Percentiles rank a stretch among this genome's conserved stretches.
phyloP scores from a whole-genome alignment of 2,329 filamentous ascomycete species.

The Paraconiothyrium brasiliense region DNA sequence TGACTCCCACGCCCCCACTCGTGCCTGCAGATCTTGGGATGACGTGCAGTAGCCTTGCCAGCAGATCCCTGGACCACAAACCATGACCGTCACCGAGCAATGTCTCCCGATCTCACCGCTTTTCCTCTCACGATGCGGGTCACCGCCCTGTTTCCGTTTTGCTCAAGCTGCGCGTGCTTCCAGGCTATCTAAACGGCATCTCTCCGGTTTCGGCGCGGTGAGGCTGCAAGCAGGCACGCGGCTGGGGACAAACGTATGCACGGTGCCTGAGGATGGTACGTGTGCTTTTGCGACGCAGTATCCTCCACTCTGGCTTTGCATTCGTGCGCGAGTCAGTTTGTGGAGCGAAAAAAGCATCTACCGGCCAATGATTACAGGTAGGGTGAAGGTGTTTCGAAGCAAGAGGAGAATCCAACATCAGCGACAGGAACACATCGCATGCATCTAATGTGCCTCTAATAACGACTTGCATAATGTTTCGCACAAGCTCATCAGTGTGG shows the following conservation, averaged over 20 bases:
- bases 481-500: neutral
- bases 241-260: neutral
- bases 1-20: neutral
- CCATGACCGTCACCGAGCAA: no score
- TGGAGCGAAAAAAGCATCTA: neutral
- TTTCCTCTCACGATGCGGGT: neutral
- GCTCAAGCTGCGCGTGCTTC: neutral
- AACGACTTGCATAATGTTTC: neutral
- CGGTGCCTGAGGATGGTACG: neutral
- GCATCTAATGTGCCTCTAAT: neutral
- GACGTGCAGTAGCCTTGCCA: conserved; percentile 3
- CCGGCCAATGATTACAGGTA: neutral
- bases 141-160: neutral
- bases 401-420: neutral
- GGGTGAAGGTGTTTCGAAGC: neutral
- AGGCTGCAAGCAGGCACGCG: conserved; percentile 2
- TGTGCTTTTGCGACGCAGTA: neutral
- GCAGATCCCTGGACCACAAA: neutral
- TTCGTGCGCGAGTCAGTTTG: neutral
- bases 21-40: neutral
- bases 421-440: neutral
- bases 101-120: neutral
- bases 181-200: neutral
- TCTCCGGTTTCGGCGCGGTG: neutral
- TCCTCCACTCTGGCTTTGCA: neutral